Evolutionary conservation across 2,329 filamentous ascomycete species (phyloP).

Genomic region (Cladosporium austrohemisphaericum): DNA sequence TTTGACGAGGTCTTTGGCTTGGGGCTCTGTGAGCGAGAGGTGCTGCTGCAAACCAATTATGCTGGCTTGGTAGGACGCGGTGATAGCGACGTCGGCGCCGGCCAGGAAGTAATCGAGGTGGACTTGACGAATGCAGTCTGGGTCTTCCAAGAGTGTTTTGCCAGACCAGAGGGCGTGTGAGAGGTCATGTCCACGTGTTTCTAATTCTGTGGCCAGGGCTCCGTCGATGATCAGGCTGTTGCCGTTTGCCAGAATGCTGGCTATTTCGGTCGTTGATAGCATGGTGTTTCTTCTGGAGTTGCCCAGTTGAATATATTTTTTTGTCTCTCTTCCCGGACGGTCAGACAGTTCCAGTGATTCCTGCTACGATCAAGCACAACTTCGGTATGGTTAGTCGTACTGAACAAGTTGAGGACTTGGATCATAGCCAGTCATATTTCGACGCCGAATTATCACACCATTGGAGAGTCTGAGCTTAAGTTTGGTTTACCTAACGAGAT

Average conservation of each 20-base stretch:
- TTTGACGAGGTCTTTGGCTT: constrained; percentile 36
- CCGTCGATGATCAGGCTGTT: constrained; percentile 41
- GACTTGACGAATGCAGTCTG: constrained; percentile 40
- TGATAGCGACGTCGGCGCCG: constrained; percentile 47
- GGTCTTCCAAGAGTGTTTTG: constrained; percentile 38
- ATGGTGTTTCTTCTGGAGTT: neutral
- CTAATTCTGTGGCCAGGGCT: constrained; percentile 47
- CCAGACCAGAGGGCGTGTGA: constrained; percentile 46
- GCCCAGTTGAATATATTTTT: neutral
- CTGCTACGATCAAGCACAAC: no score
- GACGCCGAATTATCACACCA: neutral
- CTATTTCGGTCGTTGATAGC: constrained; percentile 4
- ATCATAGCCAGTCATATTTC: constrained; percentile 1
- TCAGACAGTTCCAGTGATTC: no score
- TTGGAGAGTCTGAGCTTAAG: constrained; percentile 5
- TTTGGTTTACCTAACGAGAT: neutral
- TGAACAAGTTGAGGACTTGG: no score
- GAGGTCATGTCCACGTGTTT: constrained; percentile 42
- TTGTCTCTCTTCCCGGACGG: no score
- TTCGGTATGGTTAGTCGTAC: neutral
- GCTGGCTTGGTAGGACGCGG: constrained; percentile 47
- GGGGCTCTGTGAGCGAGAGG: constrained; percentile 31
- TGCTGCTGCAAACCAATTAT: constrained; percentile 39
- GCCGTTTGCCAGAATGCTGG: constrained; percentile 3
- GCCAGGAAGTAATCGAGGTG: constrained; percentile 44